phyloP scores from a whole-genome alignment of 2,329 filamentous ascomycete species.

The Aspergillus clavatus region DNA sequence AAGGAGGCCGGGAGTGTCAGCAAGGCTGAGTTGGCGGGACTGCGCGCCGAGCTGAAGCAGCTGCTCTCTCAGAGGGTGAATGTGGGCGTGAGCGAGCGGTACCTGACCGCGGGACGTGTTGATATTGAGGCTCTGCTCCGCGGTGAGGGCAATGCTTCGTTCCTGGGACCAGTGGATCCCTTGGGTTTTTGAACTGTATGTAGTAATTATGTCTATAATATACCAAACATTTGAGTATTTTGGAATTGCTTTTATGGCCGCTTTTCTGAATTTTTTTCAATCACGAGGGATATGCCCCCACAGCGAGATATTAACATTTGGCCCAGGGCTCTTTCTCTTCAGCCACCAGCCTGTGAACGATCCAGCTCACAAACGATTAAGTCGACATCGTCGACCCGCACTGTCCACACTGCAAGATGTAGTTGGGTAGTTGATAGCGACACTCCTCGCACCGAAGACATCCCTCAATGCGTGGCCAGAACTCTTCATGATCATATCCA shows the following conservation, averaged over 20 bases:
- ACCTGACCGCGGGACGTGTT: slow-evolving; percentile 71
- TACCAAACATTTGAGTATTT: not conserved
- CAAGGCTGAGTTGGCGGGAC: slow-evolving; percentile 66
- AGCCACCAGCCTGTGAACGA: not conserved
- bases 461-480: slow-evolving; percentile 6
- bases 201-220: too few species aligned
- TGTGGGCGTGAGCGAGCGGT: slow-evolving; percentile 79
- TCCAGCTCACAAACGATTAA: slow-evolving; percentile 8
- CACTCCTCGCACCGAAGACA: slow-evolving; percentile 7
- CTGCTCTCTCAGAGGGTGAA: slow-evolving; percentile 73
- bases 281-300: too few species aligned
- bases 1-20: slow-evolving; percentile 61
- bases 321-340: not conserved
- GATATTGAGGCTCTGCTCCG: slow-evolving; percentile 70
- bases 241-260: too few species aligned
- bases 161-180: slow-evolving; percentile 54
- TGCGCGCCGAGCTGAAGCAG: slow-evolving; percentile 67
- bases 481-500: slow-evolving; percentile 11
- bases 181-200: slow-evolving; percentile 31
- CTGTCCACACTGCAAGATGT: slow-evolving; percentile 7
- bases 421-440: slow-evolving; percentile 2
- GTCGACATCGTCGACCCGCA: slow-evolving; percentile 10
- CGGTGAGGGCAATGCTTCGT: slow-evolving; percentile 58
- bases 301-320: too few species aligned
- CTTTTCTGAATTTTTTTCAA: too few species aligned